Evolutionary conservation across 2,329 filamentous ascomycete genomes (phyloP), one percentile per base, ranked within the genome.

Genomic region (Bipolaris oryzae): DNA sequence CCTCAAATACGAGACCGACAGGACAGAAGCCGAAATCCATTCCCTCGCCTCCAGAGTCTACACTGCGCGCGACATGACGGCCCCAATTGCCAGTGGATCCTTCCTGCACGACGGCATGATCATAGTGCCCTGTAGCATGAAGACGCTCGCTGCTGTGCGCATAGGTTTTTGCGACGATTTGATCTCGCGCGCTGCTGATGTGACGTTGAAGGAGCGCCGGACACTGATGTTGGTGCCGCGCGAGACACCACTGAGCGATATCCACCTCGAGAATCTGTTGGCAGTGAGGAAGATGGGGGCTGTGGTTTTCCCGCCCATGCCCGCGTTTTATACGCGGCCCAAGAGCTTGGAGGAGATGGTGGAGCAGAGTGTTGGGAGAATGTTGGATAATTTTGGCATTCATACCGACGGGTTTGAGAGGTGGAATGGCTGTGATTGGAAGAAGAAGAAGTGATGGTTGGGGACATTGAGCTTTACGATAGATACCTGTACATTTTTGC

Each of bases 41-140:
- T 42, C 39, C 39, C 39, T 42, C 39, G 39, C 39, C 39, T 42
- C 39, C 39, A 42, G 21, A 25, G 39, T 42, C 39, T 42, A 42
- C 39, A 42, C 39, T 5, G 39, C 39, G 7, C 39, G 39, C 10
- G 39, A 42, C 21, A 42, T 42, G 39, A 42, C 39, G 13, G 39
- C 39, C 3, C 39, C 39, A 1, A 42, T 42, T 25, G 39, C 39
- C 39, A 42, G 39, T 2, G 39, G 39, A 25, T 42, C 39, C 39
- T 42, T 42, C 20, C 7, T 42, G 39, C 39, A 42, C 20, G 39
- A 42, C 20, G 39, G 39, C 39, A 42, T 42, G 39, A 42, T 42
- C 21, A 42, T 42, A 25, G 39, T 42, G 39, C 39, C 39, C 2
- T 42, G 39, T 25, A 42, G 39, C 39, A 42, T 42, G 39, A 42